Evolutionary conservation across 2,329 filamentous ascomycete species (phyloP).

Genomic region (Penicillium sumatraense): DNA sequence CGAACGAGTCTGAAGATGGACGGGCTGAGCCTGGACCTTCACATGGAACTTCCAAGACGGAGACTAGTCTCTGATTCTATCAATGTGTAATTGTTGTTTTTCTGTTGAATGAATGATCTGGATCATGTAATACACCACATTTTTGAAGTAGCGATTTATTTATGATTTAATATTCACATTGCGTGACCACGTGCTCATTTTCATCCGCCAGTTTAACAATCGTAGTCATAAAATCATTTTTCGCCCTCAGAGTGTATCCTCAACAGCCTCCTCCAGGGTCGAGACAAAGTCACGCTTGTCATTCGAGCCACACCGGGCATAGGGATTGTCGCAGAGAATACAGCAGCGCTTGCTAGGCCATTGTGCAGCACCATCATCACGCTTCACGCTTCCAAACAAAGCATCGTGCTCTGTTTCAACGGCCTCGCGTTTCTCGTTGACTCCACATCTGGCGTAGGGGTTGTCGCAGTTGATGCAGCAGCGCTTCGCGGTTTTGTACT

Average conservation of each 20-base stretch:
- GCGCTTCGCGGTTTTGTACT: not conserved
- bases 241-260: not conserved
- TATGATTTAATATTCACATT: not conserved
- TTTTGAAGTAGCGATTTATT: too few species aligned
- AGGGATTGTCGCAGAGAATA: not conserved
- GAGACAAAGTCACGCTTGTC: not conserved
- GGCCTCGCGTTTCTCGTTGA: not conserved
- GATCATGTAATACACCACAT: not conserved
- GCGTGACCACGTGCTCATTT: too few species aligned
- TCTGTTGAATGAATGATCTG: not conserved
- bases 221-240: too few species aligned
- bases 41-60: constrained; percentile 13
- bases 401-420: not conserved
- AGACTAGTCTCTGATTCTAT: constrained; percentile 4
- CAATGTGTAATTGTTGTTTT: not conserved
- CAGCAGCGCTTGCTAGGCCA: constrained; percentile 5
- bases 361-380: not conserved
- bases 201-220: too few species aligned
- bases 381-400: not conserved
- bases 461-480: not conserved
- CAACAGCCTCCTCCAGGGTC: not conserved
- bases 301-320: not conserved
- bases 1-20: constrained; percentile 26
- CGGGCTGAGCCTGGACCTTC: constrained; percentile 12
- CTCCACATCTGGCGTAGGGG: not conserved